Base-by-base conservation (phyloP, 2,329 filamentous ascomycete genomes). In the Pseudocercospora musae region DNA sequence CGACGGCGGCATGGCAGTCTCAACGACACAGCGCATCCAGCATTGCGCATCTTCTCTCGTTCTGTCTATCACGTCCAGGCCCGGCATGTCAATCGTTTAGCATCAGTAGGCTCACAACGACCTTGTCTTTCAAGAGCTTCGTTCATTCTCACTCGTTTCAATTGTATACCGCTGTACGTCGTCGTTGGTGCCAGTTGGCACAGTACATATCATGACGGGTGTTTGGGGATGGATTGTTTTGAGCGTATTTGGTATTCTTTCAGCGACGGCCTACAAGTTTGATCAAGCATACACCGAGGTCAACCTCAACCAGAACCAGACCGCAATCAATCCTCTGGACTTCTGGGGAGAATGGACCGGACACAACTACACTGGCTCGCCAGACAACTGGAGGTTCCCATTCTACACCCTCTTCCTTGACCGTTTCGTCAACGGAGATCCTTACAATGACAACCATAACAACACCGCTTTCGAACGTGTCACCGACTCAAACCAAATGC, bases 331-430 rank as follows among this genome's bases (percentile, higher is more conserved):
- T 56, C 84, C 86, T 1, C 73, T 82, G 40, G 80, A 88, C 50
- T 88, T 87, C 71, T 83, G 77, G 72, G 83, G 84, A 58, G 73
- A 80, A 75, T 84, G 84, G 82, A 60, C 55, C 2, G 74, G 79
- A 60, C 82, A 87, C 69, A 72, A 71, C 7, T 88, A 84, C 66
- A 72, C 76, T 33, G 75, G 78, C 0, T 87, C 85, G 5, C 85
- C 86, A 1, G 70, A 75, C 0, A 87, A 84, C 65, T 88, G 86
- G 86, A 79, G 86, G 40, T 81, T 88, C 63, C 86, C 86, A 0
- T 83, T 87, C 70, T 88, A 88, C 68, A 86, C 84, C 1, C 73
- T 88, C 31, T 87, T 87, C 69, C 74, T 87, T 13, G 86, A 89
- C 70, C 78, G 85, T 61, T 88, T 84, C 68, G 85, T 87, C 50